phyloP scores from a whole-genome alignment of 176 grass and related monocot genomes.

The Olyra latifolia region DNA sequence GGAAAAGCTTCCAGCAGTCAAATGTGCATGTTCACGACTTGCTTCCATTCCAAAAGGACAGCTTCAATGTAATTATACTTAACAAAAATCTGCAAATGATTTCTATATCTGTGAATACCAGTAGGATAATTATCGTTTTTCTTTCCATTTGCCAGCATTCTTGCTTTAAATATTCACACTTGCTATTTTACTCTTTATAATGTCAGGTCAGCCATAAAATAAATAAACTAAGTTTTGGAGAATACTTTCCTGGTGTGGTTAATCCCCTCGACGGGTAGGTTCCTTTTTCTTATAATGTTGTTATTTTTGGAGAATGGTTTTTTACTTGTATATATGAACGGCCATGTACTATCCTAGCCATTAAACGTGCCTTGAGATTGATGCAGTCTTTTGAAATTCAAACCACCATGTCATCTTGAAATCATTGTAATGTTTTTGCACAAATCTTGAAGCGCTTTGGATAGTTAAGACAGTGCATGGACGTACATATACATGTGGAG shows the following conservation, averaged over 20 bases:
- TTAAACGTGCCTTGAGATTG: too few species aligned
- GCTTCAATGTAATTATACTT: conserved; percentile 94
- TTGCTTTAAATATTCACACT: conserved; percentile 17
- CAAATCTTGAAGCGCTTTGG: too few species aligned
- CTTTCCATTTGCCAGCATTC: not conserved
- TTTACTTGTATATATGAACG: too few species aligned
- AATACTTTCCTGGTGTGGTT: conserved; percentile 84
- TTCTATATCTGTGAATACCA: conserved; percentile 11
- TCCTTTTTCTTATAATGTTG: conserved; percentile 27
- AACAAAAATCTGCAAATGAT: conserved; percentile 32
- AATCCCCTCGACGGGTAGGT: conserved; percentile 96
- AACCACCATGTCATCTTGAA: too few species aligned
- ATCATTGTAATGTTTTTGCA: too few species aligned
- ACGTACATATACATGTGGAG: too few species aligned
- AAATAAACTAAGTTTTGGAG: conserved; percentile 87
- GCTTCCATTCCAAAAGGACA: conserved; percentile 96
- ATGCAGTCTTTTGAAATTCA: too few species aligned
- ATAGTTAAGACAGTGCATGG: too few species aligned
- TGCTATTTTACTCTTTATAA: conserved; percentile 11
- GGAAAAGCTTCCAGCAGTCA: conserved; percentile 96
- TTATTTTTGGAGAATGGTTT: not conserved
- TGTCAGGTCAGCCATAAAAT: conserved; percentile 92
- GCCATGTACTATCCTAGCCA: too few species aligned
- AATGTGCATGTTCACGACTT: conserved; percentile 98
- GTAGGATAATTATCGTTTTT: conserved; percentile 16